Conservation (phyloP, 495 filamentous ascomycete genomes). For the Beverwykella pulmonaria region DNA sequence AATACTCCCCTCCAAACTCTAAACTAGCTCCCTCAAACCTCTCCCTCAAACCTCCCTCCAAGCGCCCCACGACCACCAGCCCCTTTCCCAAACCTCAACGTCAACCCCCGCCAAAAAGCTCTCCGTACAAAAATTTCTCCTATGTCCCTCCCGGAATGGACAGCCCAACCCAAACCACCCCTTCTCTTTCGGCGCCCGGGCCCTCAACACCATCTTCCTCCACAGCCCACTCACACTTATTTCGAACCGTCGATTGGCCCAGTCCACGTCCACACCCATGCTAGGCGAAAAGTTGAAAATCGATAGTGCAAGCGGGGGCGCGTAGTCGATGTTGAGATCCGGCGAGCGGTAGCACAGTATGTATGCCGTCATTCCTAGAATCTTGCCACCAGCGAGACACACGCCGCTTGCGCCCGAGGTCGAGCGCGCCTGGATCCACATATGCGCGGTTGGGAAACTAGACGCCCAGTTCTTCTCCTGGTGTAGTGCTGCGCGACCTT, state of each 20-base stretch:
- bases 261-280: slow-evolving; percentile 44
- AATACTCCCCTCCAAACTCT: slow-evolving; percentile 53
- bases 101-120: slow-evolving; percentile 47
- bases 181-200: slow-evolving; percentile 41
- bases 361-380: slow-evolving; percentile 51
- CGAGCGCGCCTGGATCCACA: slow-evolving; percentile 48
- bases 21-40: slow-evolving; percentile 47
- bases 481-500: slow-evolving; percentile 46
- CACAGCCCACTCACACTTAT: slow-evolving; percentile 41
- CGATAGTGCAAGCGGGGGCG: slow-evolving; percentile 42
- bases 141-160: slow-evolving; percentile 49
- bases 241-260: slow-evolving; percentile 38
- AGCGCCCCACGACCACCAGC: slow-evolving; percentile 41
- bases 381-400: slow-evolving; percentile 50
- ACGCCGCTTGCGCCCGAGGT: slow-evolving; percentile 36
- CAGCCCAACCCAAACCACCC: slow-evolving; percentile 48
- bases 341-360: slow-evolving; percentile 48
- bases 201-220: slow-evolving; percentile 44
- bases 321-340: slow-evolving; percentile 42
- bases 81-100: slow-evolving; percentile 45
- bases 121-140: slow-evolving; percentile 48
- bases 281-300: slow-evolving; percentile 42
- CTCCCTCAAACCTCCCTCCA: slow-evolving; percentile 46
- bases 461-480: slow-evolving; percentile 55
- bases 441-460: slow-evolving; percentile 51